Conservation (phyloP, 331 rosid species). For the Stylosanthes scabra region DNA sequence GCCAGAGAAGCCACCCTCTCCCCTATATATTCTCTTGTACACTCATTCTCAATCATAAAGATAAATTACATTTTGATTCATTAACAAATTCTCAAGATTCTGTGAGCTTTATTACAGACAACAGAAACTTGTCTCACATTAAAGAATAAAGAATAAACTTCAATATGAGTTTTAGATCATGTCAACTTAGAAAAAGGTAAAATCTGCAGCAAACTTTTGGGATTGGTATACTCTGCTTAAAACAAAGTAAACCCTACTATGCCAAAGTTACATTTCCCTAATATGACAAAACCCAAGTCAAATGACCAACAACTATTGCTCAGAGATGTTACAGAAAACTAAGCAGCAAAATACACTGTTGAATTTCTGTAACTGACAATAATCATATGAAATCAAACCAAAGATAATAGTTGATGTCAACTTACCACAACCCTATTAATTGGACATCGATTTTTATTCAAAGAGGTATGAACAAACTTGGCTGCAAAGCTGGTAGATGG, state of each 20-base stretch:
- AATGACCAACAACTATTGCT: constrained; percentile 1
- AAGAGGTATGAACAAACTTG: constrained; percentile 95
- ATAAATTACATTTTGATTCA: too few relatives aligned
- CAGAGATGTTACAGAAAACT: constrained; percentile 14
- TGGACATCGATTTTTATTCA: constrained; percentile 93
- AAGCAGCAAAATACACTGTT: constrained; percentile 21
- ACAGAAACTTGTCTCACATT: background rate
- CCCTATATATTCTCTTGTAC: too few relatives aligned
- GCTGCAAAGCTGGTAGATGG: constrained; percentile 97
- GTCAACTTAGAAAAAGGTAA: constrained; percentile 4
- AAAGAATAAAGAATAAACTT: background rate
- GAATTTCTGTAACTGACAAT: constrained; percentile 21
- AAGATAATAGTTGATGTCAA: constrained; percentile 28
- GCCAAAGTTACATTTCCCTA: constrained; percentile 6
- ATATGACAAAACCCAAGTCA: constrained; percentile 27
- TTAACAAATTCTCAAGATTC: too few relatives aligned
- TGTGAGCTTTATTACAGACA: background rate
- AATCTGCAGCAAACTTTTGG: constrained; percentile 3
- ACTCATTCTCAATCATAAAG: too few relatives aligned
- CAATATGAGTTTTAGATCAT: background rate
- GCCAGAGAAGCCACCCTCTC: too few relatives aligned
- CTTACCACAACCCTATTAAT: constrained; percentile 95
- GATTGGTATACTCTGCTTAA: constrained; percentile 6
- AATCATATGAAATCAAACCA: constrained; percentile 18
- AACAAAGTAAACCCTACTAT: constrained; percentile 23